Base-by-base conservation (phyloP, 257 asterid genomes). In the Nemophila menziesii region DNA sequence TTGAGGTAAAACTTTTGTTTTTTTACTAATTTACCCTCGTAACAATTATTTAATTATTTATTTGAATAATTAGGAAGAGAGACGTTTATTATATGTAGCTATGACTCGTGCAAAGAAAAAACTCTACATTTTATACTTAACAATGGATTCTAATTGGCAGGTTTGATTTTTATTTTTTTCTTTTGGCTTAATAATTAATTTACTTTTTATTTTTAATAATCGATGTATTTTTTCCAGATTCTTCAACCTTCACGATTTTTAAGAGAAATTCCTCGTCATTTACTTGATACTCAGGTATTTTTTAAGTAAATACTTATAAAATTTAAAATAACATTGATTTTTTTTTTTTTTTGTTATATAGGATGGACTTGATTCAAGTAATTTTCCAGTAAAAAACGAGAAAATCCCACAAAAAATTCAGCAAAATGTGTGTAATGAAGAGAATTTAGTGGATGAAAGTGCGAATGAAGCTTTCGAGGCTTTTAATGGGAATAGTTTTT, bases 121-220 rank as follows among this genome's bases (percentile, higher is more conserved):
- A 33, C 87, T 89, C 44, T 68, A 65, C 70, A 77, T 84, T 58
- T 77, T 84, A 48, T 69, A 84, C 61, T 73, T 80, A 49, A 65
- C 77, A 54, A 68, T 72, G 69, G 95, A 89, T 81, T 78, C 95
- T 39, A 75, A 58, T 78, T 89, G 94, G 94, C 94, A 89, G 98
- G 95, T 89, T 39, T 34, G 52, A 16, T 53, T 44, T 47, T 24
- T 55, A 24, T 16, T 26, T 45, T 38, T 42, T 49, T 34, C 22
- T 61, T 58, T 57, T 53, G n/a, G 46, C 43, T 29, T 16, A 18
- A 36, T 20, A 4, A 20, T 26, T 14, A 27, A 26, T 33, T 38
- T 19, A 10, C 18, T 51, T 55, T 23, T 44, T 40, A 37, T 24
- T 46, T 50, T 43, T 48, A 43, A 12, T 51, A 60, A 43, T 14